Evolutionary conservation across 805 yeast species (phyloP).

Genomic region (Nematodospora valgi): DNA sequence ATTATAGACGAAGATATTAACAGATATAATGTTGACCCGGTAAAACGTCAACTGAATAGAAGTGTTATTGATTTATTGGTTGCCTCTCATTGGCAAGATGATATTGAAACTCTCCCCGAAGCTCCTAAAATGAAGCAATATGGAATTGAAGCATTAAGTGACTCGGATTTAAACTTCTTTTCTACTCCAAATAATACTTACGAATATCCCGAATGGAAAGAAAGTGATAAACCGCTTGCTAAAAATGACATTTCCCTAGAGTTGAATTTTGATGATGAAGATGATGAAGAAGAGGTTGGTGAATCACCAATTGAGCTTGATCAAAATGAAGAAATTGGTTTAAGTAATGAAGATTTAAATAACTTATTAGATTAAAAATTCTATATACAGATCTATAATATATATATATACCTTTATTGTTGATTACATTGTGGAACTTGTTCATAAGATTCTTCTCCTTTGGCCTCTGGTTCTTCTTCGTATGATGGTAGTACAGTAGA

Average conservation of each 20-base stretch:
- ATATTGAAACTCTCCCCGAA: constrained; percentile 7
- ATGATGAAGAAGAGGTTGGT: constrained; percentile 5
- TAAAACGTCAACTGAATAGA: constrained; percentile 15
- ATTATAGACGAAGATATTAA: constrained; percentile 6
- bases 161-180: constrained; percentile 21
- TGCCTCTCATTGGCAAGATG: constrained; percentile 6
- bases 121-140: not conserved
- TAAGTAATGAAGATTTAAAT: constrained; percentile 29
- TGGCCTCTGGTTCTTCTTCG: constrained; percentile 13
- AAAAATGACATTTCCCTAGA: constrained; percentile 6
- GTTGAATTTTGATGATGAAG: constrained; percentile 9
- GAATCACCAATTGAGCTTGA: constrained; percentile 1
- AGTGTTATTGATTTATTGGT: constrained; percentile 2
- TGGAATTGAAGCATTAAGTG: constrained; percentile 34
- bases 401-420: constrained; percentile 22
- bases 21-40: constrained; percentile 25
- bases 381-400: constrained; percentile 9
- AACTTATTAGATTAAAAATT: constrained; percentile 29
- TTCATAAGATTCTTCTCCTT: constrained; percentile 8
- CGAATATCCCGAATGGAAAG: constrained; percentile 12
- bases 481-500: constrained; percentile 29
- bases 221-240: constrained; percentile 8
- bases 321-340: constrained; percentile 19
- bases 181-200: constrained; percentile 18
- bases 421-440: constrained; percentile 26